These are phyloP conservation scores for Arthonia radiata DNA, from an alignment of 495 filamentous ascomycete genomes.

Conservation along the genomic window DNA sequence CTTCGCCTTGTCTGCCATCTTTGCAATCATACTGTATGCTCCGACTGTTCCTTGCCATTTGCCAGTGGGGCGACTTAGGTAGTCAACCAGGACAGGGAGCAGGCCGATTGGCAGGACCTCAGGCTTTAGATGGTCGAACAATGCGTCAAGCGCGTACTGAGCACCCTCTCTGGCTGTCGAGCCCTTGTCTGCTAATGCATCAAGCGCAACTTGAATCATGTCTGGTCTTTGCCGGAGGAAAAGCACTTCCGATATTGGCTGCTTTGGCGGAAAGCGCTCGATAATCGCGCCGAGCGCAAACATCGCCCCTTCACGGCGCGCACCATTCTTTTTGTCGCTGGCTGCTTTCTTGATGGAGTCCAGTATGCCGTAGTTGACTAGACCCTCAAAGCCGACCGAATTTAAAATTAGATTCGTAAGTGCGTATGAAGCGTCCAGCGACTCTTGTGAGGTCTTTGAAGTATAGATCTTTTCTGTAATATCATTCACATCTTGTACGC, in stretches of 20 bases:
- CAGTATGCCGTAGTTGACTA: constrained; percentile 48
- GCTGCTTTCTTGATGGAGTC: constrained; percentile 61
- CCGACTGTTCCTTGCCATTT: constrained; percentile 95
- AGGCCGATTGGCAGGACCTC: constrained; percentile 64
- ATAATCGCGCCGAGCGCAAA: constrained; percentile 82
- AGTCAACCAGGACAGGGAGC: constrained; percentile 43
- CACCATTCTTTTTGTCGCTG: constrained; percentile 77
- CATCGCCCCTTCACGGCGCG: constrained; percentile 74
- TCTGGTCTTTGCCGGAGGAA: constrained; percentile 61
- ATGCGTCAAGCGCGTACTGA: constrained; percentile 78
- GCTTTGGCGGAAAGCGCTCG: constrained; percentile 58
- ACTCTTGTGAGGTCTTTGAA: constrained; percentile 59
- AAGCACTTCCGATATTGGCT: constrained; percentile 54
- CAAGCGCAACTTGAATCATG: constrained; percentile 46
- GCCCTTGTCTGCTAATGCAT: constrained; percentile 77
- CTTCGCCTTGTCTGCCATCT: constrained; percentile 82
- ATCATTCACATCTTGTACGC: constrained; percentile 43
- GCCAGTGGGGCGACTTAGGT: constrained; percentile 53
- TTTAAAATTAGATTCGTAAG: constrained; percentile 57
- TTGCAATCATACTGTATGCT: constrained; percentile 55
- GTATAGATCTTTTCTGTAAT: constrained; percentile 53
- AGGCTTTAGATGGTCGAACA: constrained; percentile 52
- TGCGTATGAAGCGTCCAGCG: constrained; percentile 66
- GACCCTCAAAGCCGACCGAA: constrained; percentile 51
- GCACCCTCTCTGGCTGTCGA: constrained; percentile 70